Percentiles rank a stretch among this genome's conserved stretches.
These are phyloP conservation scores for Aureobasidium uvarum DNA, from an alignment of 2,329 filamentous ascomycete species.

Conservation along the genomic window DNA sequence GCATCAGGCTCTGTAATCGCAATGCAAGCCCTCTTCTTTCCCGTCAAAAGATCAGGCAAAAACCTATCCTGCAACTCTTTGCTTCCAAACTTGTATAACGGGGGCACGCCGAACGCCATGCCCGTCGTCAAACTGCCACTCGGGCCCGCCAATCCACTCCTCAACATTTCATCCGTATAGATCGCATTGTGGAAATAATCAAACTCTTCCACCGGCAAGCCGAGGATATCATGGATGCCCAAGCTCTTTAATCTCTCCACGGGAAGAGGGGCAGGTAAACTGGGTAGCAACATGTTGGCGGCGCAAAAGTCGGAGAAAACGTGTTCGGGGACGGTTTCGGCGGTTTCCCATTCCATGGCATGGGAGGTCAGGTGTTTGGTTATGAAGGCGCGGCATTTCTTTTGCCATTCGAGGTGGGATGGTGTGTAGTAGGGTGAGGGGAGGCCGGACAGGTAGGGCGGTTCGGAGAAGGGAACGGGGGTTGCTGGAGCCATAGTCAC, in stretches of 20 bases:
- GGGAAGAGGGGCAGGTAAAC: conserved; percentile 66
- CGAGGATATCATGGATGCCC: conserved; percentile 65
- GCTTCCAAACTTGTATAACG: conserved; percentile 67
- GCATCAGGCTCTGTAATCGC: conserved; percentile 76
- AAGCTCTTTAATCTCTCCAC: conserved; percentile 64
- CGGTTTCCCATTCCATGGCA: conserved; percentile 68
- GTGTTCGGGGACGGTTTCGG: conserved; percentile 61
- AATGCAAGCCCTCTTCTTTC: conserved; percentile 67
- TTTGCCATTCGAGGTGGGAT: conserved; percentile 65
- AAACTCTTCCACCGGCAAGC: conserved; percentile 68
- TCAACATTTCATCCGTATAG: conserved; percentile 68
- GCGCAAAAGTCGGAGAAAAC: conserved; percentile 64
- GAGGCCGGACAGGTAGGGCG: conserved; percentile 66
- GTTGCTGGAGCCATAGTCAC: conserved; percentile 25
- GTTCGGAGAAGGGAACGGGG: conserved; percentile 67
- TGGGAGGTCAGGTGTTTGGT: conserved; percentile 61
- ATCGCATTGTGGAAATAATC: conserved; percentile 70
- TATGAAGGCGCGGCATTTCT: conserved; percentile 65
- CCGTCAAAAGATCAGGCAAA: conserved; percentile 65
- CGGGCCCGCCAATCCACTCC: conserved; percentile 64
- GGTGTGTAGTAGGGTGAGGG: conserved; percentile 70
- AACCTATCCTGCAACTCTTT: conserved; percentile 62
- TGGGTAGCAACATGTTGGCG: conserved; percentile 68
- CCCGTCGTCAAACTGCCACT: conserved; percentile 65
- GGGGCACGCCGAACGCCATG: conserved; percentile 69